A percentile compares a stretch with the other conserved stretches of the same genome.
Conservation (phyloP, 2,329 filamentous ascomycete genomes). For the Cladosporium sp. region DNA sequence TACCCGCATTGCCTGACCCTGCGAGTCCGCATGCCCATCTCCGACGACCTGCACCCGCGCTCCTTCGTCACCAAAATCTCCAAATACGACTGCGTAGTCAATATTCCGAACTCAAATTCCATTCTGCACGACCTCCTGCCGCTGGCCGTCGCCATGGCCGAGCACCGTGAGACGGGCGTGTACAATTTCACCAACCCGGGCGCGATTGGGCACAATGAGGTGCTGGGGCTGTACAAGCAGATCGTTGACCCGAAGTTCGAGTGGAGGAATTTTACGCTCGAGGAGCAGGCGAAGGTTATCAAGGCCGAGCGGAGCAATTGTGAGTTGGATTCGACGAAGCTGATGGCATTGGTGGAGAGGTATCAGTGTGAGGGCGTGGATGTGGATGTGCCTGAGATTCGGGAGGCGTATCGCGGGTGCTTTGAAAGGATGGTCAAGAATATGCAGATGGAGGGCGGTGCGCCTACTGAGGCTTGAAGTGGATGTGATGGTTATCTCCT, state of each 20-base stretch:
- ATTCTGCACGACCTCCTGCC: conserved; percentile 63
- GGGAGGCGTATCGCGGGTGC: conserved; percentile 58
- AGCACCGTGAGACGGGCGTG: conserved; percentile 59
- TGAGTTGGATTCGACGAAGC: conserved; percentile 57
- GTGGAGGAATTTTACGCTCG: conserved; percentile 63
- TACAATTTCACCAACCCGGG: conserved; percentile 70
- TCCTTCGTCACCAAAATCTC: conserved; percentile 68
- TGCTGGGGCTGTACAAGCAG: conserved; percentile 59
- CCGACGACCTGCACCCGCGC: conserved; percentile 61
- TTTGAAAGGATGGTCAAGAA: conserved; percentile 55
- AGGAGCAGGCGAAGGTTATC: conserved; percentile 64
- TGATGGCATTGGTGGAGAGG: conserved; percentile 56
- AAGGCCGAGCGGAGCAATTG: conserved; percentile 66
- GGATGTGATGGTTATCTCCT: background rate
- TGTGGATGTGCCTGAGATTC: conserved; percentile 57
- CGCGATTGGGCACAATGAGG: conserved; percentile 67
- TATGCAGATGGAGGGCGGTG: conserved; percentile 13
- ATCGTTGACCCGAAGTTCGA: conserved; percentile 58
- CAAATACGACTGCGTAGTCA: conserved; percentile 61
- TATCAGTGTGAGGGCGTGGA: conserved; percentile 39
- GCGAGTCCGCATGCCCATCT: conserved; percentile 65
- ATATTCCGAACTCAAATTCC: conserved; percentile 66
- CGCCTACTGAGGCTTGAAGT: conserved; percentile 5
- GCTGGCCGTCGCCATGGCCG: conserved; percentile 55
- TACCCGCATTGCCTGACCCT: conserved; percentile 61